phyloP scores from a whole-genome alignment of 2,329 filamentous ascomycete species.

The Tolypocladium tropicale region DNA sequence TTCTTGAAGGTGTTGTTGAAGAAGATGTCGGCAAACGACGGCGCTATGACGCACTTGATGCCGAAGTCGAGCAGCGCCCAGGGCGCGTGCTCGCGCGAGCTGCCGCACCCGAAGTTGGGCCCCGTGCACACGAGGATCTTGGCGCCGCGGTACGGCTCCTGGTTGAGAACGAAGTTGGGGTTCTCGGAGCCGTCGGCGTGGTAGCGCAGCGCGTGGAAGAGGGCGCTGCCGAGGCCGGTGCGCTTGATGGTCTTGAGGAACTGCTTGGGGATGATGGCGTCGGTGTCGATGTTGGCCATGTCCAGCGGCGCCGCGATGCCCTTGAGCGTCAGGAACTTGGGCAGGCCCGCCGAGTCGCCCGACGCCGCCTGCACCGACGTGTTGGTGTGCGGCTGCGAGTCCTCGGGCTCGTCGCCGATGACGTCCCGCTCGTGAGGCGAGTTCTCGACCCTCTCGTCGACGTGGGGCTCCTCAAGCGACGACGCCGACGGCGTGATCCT shows the following conservation, averaged over 20 bases:
- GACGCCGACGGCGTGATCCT: slow-evolving; percentile 23
- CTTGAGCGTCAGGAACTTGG: slow-evolving; percentile 74
- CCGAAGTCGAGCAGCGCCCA: slow-evolving; percentile 97
- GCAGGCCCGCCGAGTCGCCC: slow-evolving; percentile 50
- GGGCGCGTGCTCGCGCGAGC: slow-evolving; percentile 86
- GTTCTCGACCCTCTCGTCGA: slow-evolving; percentile 41
- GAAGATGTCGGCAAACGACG: slow-evolving; percentile 71
- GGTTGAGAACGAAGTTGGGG: slow-evolving; percentile 78
- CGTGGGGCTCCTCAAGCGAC: slow-evolving; percentile 30
- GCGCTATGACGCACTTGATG: slow-evolving; percentile 87
- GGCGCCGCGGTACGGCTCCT: slow-evolving; percentile 70
- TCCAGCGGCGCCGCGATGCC: slow-evolving; percentile 84
- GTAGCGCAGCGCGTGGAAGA: slow-evolving; percentile 80
- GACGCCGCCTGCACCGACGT: slow-evolving; percentile 32
- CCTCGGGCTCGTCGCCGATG: slow-evolving; percentile 50
- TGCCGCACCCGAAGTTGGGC: slow-evolving; percentile 90
- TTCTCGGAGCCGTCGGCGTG: slow-evolving; percentile 65
- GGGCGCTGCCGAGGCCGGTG: slow-evolving; percentile 77
- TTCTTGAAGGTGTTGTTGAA: slow-evolving; percentile 99
- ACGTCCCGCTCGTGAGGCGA: slow-evolving; percentile 43
- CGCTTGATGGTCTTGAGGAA: slow-evolving; percentile 99
- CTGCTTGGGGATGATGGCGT: slow-evolving; percentile 98
- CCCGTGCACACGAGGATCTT: slow-evolving; percentile 92
- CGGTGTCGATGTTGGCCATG: slow-evolving; percentile 89
- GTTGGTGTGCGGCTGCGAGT: slow-evolving; percentile 56